phyloP scores from a whole-genome alignment of 371 early-diverging fungal species.

The Mucor lusitanicus region DNA sequence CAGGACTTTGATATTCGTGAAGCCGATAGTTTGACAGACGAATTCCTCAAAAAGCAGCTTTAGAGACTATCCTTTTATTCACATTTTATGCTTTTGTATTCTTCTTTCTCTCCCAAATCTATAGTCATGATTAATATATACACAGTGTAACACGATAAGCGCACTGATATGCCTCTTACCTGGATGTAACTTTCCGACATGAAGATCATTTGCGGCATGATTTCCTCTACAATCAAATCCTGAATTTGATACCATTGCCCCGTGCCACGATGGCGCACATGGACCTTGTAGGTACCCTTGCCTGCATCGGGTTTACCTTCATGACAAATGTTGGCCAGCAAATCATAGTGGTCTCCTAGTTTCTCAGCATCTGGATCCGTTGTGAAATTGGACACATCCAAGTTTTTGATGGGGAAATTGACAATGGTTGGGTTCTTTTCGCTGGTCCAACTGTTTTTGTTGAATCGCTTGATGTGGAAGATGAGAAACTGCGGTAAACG shows the following conservation, averaged over 20 bases:
- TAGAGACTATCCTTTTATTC: neutral
- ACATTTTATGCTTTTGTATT: neutral
- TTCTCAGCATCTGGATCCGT: conserved; percentile 49
- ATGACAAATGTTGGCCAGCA: conserved; percentile 92
- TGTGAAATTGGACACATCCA: conserved; percentile 78
- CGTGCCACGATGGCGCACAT: conserved; percentile 76
- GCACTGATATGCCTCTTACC: conserved; percentile 41
- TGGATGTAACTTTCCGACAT: conserved; percentile 94
- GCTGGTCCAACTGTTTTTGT: conserved; percentile 81
- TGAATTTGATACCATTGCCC: conserved; percentile 96
- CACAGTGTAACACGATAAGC: neutral
- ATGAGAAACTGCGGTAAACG: conserved; percentile 87
- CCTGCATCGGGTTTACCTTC: conserved; percentile 80
- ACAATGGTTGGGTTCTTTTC: conserved; percentile 99
- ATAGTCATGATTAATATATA: neutral
- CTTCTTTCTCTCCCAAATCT: conserved; percentile 33
- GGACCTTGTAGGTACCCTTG: conserved; percentile 78
- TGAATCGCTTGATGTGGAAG: conserved; percentile 90
- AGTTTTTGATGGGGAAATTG: conserved; percentile 87
- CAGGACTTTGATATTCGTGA: conserved; percentile 58
- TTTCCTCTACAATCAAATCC: conserved; percentile 91
- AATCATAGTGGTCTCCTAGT: conserved; percentile 72
- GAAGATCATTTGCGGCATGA: conserved; percentile 94
- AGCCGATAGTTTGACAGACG: conserved; percentile 53
- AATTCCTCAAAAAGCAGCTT: conserved; percentile 48